Conservation (phyloP, 2,329 filamentous ascomycete species). For the Pseudogymnoascus sp. region DNA sequence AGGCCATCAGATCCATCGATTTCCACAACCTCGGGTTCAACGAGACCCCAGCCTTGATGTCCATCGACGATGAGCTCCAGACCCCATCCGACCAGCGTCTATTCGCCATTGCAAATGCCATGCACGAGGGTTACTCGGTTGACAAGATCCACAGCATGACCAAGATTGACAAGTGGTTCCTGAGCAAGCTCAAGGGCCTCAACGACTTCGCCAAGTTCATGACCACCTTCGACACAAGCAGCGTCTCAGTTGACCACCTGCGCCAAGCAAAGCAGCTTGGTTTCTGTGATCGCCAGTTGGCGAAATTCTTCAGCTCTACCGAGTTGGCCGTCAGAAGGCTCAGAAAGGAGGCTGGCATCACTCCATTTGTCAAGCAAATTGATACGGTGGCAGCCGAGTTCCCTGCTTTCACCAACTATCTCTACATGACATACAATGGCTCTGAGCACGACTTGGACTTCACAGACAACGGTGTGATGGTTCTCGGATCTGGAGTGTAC, state of each 20-base stretch:
- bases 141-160: constrained; percentile 98
- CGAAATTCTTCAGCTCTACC: constrained; percentile 90
- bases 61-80: constrained; percentile 90
- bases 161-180: constrained; percentile 98
- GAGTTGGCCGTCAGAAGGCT: constrained; percentile 80
- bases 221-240: constrained; percentile 54
- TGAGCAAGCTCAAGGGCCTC: constrained; percentile 81
- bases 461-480: constrained; percentile 88
- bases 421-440: constrained; percentile 94
- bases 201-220: constrained; percentile 82
- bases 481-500: constrained; percentile 91
- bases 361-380: constrained; percentile 92
- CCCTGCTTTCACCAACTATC: constrained; percentile 88
- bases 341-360: constrained; percentile 77
- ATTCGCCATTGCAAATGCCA: constrained; percentile 96
- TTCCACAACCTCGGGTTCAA: constrained; percentile 94
- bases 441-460: constrained; percentile 77
- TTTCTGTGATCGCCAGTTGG: constrained; percentile 88
- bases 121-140: constrained; percentile 87
- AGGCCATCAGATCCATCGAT: constrained; percentile 91
- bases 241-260: constrained; percentile 60
- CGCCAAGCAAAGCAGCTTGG: constrained; percentile 86
- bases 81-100: constrained; percentile 95
- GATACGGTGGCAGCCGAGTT: constrained; percentile 98
- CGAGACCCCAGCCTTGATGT: constrained; percentile 80